Evolutionary conservation across 2,329 filamentous ascomycete genomes (phyloP), one percentile per base, ranked within the genome.

Genomic region (Diaporthe vaccinii): DNA sequence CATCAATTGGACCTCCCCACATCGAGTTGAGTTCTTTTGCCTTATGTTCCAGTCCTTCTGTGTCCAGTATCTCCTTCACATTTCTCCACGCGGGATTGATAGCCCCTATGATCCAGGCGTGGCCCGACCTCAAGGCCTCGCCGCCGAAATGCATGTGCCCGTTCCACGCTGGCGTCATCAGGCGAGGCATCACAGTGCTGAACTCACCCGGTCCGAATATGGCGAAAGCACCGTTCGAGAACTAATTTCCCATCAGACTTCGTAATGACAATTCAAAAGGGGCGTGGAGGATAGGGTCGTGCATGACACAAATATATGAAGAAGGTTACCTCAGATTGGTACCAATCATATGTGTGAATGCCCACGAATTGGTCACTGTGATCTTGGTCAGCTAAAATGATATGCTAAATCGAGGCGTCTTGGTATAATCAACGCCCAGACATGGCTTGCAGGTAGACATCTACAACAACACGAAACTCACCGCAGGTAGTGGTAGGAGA

Each of bases 91-190:
- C 79, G 31, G 77, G 78, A 59, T 81, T 80, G n/a, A 79, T 75
- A 41, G 79, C 79, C 4, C 79, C 79, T 28, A 79, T 78, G 51
- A 81, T 79, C 79, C 79, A 80, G 2, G 77, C 78, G 53, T 80
- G 79, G 1, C 78, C 79, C 0, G 78, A 78, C 62, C 79, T 80
- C n/a, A 80, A 72, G 17, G 79, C 79, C 73, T 81, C 79, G 14
- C 79, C 79, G 14, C 76, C 78, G n/a, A 79, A 79, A 46, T 81
- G 79, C 76, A 80, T 71, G 34, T 77, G 77, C 0, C 79, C 79
- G n/a, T 78, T 22, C 28, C 77, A 79, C 7, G 77, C 78, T 1
- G 79, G 79, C n/a, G 55, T 75, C 77, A 80, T 77, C 58, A 80
- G 62, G 72, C 74, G 77, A 31, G 79, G 79, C 69, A 80, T 62